phyloP scores from a whole-genome alignment of 2,329 filamentous ascomycete species.

The Raffaelea deltoideospora region DNA sequence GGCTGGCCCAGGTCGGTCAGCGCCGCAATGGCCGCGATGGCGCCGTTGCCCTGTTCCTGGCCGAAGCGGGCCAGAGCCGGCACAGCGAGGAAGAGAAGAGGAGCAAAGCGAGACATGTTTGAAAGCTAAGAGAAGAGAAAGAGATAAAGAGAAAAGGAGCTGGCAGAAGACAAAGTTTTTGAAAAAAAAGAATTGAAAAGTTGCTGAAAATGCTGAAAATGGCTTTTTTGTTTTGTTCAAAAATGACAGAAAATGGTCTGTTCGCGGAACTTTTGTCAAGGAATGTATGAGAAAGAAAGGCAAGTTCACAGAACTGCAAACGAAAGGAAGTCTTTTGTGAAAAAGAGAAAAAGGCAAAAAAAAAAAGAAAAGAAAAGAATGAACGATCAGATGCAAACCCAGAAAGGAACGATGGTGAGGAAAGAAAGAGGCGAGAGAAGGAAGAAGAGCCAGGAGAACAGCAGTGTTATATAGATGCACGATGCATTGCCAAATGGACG shows the following conservation, averaged over 20 bases:
- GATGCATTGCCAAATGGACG: no score
- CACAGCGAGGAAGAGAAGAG: slow-evolving; percentile 16
- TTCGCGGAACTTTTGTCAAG: slow-evolving; percentile 5
- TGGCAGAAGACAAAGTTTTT: neutral
- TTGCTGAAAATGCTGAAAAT: no score
- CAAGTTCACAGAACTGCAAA: slow-evolving; percentile 10
- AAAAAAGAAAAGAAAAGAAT: slow-evolving; percentile 3
- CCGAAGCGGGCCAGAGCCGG: slow-evolving; percentile 36
- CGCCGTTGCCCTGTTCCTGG: slow-evolving; percentile 38
- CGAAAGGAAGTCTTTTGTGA: slow-evolving; percentile 3
- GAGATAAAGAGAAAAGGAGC: neutral
- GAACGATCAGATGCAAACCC: slow-evolving; percentile 4
- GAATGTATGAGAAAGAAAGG: neutral
- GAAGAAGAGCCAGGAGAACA: slow-evolving; percentile 1
- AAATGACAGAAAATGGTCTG: slow-evolving; percentile 1
- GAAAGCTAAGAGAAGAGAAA: neutral
- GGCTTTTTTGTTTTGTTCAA: no score
- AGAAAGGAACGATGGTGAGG: slow-evolving; percentile 1
- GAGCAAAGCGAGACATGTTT: slow-evolving; percentile 17
- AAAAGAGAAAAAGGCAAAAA: slow-evolving; percentile 1
- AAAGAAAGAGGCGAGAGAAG: slow-evolving; percentile 1
- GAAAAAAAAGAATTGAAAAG: slow-evolving; percentile 1
- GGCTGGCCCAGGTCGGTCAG: slow-evolving; percentile 37
- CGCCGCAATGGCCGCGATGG: slow-evolving; percentile 35
- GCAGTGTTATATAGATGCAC: neutral